Evolutionary conservation across 208 protist species (phyloP), one percentile per base, ranked within the genome.

Genomic region (Trypanosomatidae sp.): DNA sequence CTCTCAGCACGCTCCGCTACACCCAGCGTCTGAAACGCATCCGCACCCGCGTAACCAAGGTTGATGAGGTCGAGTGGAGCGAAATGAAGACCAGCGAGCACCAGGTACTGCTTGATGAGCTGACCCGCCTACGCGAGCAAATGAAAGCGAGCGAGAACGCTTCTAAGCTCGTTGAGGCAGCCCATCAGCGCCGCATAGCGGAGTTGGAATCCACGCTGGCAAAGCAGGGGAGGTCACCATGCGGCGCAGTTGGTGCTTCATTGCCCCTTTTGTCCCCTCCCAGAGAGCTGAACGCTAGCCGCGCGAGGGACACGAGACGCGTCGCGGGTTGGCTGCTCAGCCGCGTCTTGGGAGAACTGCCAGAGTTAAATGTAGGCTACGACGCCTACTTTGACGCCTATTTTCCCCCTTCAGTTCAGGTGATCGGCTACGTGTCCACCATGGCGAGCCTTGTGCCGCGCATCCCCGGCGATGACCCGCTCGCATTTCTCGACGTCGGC

Each of bases 1-100:
- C 92, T 13, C 68, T 97, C 68, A 95, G 89, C 69, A 97, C 92
- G 17, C 84, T 97, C 65, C 87, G 90, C 13, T 97, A 97, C 80
- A 94, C 91, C 25, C 87, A 95, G 75, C 87, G 92, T 3, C 79
- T 97, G 25, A 91, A 88, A 69, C 76, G 84, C 55, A 94, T 97
- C 28, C 82, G 80, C 22, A 94, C 90, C 1, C 84, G 86, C 65
- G 69, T 55, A 30, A 59, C 84, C 4, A 62, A 46, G 44, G 66
- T 73, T 13, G 83, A 71, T 44, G 65, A 69, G 13, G 77, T 81
- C 41, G 84, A 89, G 66, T 85, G 82, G 65, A 90, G 83, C 62
- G 69, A 19, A 6, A 46, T 86, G 47, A 72, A 73, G 25, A 50
- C 66, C 10, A 70, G 13, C 25, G 80, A 90, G 59, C 73, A 90